Base-by-base conservation (phyloP, 345 rosid species). In the Citrus cavaleriei region DNA sequence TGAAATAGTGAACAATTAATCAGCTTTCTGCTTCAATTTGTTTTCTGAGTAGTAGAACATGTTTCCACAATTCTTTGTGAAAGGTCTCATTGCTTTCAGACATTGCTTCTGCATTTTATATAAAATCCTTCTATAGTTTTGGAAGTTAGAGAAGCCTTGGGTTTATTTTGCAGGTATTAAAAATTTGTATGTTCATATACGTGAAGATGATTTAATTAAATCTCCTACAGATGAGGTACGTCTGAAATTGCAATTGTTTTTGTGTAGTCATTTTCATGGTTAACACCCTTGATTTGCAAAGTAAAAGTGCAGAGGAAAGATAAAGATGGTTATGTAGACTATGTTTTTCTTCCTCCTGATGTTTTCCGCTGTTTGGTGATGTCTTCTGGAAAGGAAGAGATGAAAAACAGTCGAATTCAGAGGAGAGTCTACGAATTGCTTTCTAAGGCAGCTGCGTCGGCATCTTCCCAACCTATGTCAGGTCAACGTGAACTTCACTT, bases 401-500 rank as follows among this genome's bases (percentile, higher is more conserved):
- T 94, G 83, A 92, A 89, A 85, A 90, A 70, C 27, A 83, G 71
- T 80, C 88, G 95, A 84, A 90, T 90, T 75, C 86, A 84, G 62
- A 91, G 84, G 90, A 90, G 95, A 81, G 88, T 92, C 77, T 82
- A 91, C 28, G 95, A 94, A 76, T 78, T 94, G 83, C 89, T 94
- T 74, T 89, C 92, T 30, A 94, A 89, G 85, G 94, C 93, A 25
- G 88, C 89, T 70, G 58, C 83, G 55, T 77, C 86, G 6, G 80
- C 78, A 77, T 77, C 84, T 76, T 81, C 89, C 62, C 66, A 73
- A 80, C 86, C 87, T 19, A 82, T 78, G 74, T 81, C 89, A 46
- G 90, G 85, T 83, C 93, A 87, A 80, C 87, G 86, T 51, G 95
- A 95, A 82, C 94, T 95, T 75, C 94, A 91, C 77, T 93, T 95